Evolutionary conservation across 2,329 filamentous ascomycete genomes (phyloP), one percentile per base, ranked within the genome.

Genomic region (Microcera coccophila): DNA sequence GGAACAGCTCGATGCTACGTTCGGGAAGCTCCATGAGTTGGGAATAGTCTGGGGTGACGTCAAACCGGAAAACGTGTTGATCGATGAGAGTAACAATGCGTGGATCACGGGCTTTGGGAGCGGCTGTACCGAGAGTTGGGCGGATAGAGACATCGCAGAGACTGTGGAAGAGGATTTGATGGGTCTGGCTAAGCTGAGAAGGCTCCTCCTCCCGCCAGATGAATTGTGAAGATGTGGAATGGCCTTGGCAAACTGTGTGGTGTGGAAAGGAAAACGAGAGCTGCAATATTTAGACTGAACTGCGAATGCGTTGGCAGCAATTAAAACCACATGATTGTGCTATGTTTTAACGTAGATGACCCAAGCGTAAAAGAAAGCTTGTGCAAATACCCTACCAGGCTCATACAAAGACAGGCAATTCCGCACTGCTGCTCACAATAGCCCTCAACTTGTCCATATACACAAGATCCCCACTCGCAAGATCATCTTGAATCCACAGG

Each of bases 91-190:
- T 10, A 53, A 58, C 14, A 48, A 63, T 42, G 50, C 60, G 2
- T 64, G 59, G 61, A 35, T 62, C 7, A 54, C 60, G 15, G 60
- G 62, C 36, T 63, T 63, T 44, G 59, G 60, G 10, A 57, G 58
- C 18, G 49, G 57, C 21, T 61, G 58, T 21, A 63, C 59, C 1
- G 36, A 42, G 17, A 60, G 60, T 14, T 62, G 59, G 57, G 54
- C 62, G n/a, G 49, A 51, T 15, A 32, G 45, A 38, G 51, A 55
- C 11, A 47, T 50, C 37, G 48, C 49, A 3, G 54, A 49, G 15
- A 59, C 55, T 5, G 17, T 55, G n/a, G 50, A 54, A 35, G 61
- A 58, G 4, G 55, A 62, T 38, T 21, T 38, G 37, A 24, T 35
- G n/a, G 44, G 18, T n/a, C 12, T 44, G 12, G 37, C 24, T 14